Base-by-base conservation (phyloP, 75 land plant species). In the Sequoia sempervirens region DNA sequence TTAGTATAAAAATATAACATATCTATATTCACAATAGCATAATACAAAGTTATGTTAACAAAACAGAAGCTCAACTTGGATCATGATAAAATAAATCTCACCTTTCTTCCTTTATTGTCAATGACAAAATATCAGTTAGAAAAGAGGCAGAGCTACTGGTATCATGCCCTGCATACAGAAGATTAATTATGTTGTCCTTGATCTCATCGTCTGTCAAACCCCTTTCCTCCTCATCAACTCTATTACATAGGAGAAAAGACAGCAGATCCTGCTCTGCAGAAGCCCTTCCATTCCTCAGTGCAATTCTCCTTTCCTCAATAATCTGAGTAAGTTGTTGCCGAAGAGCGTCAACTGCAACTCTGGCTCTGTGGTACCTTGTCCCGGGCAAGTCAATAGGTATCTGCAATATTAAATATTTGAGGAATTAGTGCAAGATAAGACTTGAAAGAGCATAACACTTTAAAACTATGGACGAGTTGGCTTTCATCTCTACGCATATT, bases 91-190 rank as follows among this genome's bases (percentile, higher is more conserved):
- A 37, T 15, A 38, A 18, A 37, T 34, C 36, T 34, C 36, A 34
- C 36, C 0, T 34, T 34, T 34, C 36, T 34, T 34, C 36, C 36
- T 34, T 34, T 34, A 0, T 34, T 34, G 36, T 34, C 36, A 34
- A 34, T 34, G 36, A 0, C 36, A 34, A 34, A n/a, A n/a, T n/a
- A n/a, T n/a, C n/a, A n/a, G n/a, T n/a, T n/a, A n/a, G n/a, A n/a
- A n/a, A n/a, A n/a, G n/a, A n/a, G 47, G 84, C 15, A 18, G 68
- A 34, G 38, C 86, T 83, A 15, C 88, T 56, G 7, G 91, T 90
- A 66, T 92, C 93, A 68, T 92, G 83, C 38, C 90, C 93, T 2
- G 88, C 93, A 37, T 82, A 40, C 84, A 89, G 86, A 17, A 81
- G 68, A 1, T 75, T 6, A 41, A 86, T 76, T 28, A 82, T 85